phyloP scores from a whole-genome alignment of 257 asterid genomes.

The Mitragyna speciosa region DNA sequence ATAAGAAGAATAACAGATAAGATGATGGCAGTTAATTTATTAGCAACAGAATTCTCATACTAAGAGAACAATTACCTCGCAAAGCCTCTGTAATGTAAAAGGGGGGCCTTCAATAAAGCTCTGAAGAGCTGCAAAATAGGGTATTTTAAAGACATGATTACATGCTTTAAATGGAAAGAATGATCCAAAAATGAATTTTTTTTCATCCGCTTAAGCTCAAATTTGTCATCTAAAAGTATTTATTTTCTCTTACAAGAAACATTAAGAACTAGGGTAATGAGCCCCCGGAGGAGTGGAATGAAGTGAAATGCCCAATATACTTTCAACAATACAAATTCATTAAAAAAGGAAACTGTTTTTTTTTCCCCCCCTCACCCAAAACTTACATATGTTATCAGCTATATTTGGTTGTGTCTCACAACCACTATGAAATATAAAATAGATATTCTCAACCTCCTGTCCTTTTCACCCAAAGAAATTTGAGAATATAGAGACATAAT shows the following conservation, averaged over 20 bases:
- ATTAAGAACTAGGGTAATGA: not conserved
- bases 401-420: not conserved
- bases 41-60: not conserved
- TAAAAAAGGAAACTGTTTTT: not conserved
- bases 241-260: not conserved
- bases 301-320: not conserved
- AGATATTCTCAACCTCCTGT: not conserved
- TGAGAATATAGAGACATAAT: not conserved
- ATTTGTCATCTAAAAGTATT: not conserved
- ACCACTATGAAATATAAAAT: not conserved
- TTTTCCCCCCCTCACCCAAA: not conserved
- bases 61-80: constrained; percentile 60
- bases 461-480: not conserved
- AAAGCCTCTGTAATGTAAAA: constrained; percentile 91
- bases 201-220: not conserved
- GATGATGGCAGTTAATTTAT: not conserved
- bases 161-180: not conserved
- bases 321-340: not conserved
- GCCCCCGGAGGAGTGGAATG: not conserved
- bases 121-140: constrained; percentile 64
- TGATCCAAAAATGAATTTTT: not conserved
- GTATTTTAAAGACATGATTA: not conserved
- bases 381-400: not conserved
- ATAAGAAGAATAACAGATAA: not conserved
- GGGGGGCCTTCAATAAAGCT: constrained; percentile 94